phyloP scores from a whole-genome alignment of 208 protist genomes.

The Trypanosoma theileri region DNA sequence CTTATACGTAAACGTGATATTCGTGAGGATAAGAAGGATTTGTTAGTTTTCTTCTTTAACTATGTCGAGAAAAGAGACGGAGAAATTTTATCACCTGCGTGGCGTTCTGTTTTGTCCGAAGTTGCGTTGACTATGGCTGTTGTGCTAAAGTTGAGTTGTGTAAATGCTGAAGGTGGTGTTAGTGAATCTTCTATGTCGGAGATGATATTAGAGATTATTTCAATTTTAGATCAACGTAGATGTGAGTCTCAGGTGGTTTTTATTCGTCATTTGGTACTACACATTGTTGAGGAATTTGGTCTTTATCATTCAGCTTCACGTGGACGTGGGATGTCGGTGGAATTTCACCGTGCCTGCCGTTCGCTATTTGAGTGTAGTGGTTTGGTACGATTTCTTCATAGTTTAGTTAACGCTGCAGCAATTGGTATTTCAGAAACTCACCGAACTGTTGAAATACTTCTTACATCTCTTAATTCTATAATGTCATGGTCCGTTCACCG shows the following conservation, averaged over 20 bases:
- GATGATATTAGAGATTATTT: slow-evolving; percentile 11
- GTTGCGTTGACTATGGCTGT: slow-evolving; percentile 47
- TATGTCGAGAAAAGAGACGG: slow-evolving; percentile 34
- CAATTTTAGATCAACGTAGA: slow-evolving; percentile 25
- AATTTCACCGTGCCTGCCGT: slow-evolving; percentile 53
- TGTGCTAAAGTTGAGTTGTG: slow-evolving; percentile 70
- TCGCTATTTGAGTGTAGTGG: slow-evolving; percentile 43
- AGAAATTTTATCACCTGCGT: slow-evolving; percentile 34
- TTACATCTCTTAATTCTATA: slow-evolving; percentile 40
- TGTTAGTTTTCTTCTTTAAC: slow-evolving; percentile 45
- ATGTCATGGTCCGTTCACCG: slow-evolving; percentile 74
- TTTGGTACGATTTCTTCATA: slow-evolving; percentile 34
- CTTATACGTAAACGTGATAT: slow-evolving; percentile 36
- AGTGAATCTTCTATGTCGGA: slow-evolving; percentile 14
- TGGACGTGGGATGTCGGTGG: slow-evolving; percentile 57
- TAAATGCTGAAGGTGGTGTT: slow-evolving; percentile 16
- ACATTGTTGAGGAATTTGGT: slow-evolving; percentile 74
- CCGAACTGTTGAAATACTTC: slow-evolving; percentile 31
- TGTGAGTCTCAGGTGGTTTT: slow-evolving; percentile 14
- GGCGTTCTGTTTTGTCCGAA: slow-evolving; percentile 68
- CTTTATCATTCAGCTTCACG: slow-evolving; percentile 55
- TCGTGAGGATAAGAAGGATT: slow-evolving; percentile 23
- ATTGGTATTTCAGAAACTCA: slow-evolving; percentile 23
- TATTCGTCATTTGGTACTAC: slow-evolving; percentile 18
- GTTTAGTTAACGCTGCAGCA: slow-evolving; percentile 20